Percentiles rank a stretch among this genome's conserved stretches.
Conservation (phyloP, 306 rosid species). For the Castanea crenata region DNA sequence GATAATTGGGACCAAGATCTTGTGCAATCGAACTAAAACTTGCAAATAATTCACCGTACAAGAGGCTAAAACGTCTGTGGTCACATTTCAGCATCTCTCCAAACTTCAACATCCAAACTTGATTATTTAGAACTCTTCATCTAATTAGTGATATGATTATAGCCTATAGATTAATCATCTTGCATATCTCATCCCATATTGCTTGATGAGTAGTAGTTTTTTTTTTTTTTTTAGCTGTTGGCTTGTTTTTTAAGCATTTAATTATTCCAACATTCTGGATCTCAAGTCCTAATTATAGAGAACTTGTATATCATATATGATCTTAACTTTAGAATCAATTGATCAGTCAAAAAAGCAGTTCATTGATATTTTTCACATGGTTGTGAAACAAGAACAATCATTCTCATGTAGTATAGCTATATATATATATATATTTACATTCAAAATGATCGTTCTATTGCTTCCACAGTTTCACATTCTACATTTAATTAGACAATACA, state of each 20-base stretch:
- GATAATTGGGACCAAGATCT: background rate
- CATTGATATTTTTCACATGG: background rate
- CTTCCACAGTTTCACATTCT: conserved; percentile 36
- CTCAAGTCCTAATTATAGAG: too few relatives aligned
- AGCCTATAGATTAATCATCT: background rate
- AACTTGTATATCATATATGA: too few relatives aligned
- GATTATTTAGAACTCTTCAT: background rate
- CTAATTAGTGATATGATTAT: background rate
- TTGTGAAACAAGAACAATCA: background rate
- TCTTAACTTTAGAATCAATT: too few relatives aligned
- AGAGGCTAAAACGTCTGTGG: background rate
- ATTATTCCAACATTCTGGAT: too few relatives aligned
- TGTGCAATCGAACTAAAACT: background rate
- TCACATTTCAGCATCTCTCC: background rate
- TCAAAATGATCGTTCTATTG: background rate
- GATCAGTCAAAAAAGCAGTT: too few relatives aligned
- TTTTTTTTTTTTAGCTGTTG: too few relatives aligned
- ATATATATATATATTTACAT: background rate
- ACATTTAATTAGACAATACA: conserved; percentile 47
- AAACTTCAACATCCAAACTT: background rate
- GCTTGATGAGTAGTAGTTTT: too few relatives aligned
- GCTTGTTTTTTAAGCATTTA: too few relatives aligned
- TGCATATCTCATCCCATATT: background rate
- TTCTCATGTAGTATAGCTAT: background rate
- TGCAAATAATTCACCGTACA: background rate